Evolutionary conservation across 768 basidiomycete genomes (phyloP), one percentile per base, ranked within the genome.

Genomic region (Chiua virens): DNA sequence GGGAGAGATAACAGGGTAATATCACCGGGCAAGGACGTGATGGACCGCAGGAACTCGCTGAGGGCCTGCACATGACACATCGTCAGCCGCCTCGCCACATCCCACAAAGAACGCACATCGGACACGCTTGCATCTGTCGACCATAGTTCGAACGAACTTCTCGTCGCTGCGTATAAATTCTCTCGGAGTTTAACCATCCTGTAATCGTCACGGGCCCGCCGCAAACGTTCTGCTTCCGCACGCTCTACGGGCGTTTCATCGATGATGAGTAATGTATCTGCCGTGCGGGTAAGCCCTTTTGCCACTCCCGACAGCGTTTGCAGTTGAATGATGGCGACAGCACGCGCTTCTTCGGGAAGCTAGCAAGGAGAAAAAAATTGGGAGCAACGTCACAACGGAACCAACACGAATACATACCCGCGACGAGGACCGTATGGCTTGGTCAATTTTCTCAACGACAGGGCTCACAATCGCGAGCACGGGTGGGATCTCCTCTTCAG

Each of bases 231-330:
- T 1, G 75, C 58, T 49, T 85, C 82, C 1, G 71, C 72, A 39
- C 76, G 69, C 3, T 75, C 74, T 20, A 75, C 80, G n/a, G 75
- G 75, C n/a, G 79, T 75, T 11, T 75, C 76, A 45, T 84, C 83
- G 13, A 85, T 73, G 27, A 83, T 78, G 36, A 79, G 73, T 41
- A 87, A 65, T 25, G 83, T 79, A 58, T 95, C 94, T 5, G 79
- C 78, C 1, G 81, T 81, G 14, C 87, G 81, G 0, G 95, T 92
- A 7, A 98, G 77, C 5, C 95, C 95, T 53, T 87, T 89, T 1
- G 92, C 89, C 23, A 94, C 82, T 10, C 92, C 95, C 0, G 91
- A 80, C 14, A 98, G 74, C 0, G 86, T 88, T 57, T 89, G 86
- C 1, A 96, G 77, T 52, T 93, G 86, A 14, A 85, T 77, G 20